Conservation (phyloP, 2,329 filamentous ascomycete species). For the Colletotrichum plurivorum region DNA sequence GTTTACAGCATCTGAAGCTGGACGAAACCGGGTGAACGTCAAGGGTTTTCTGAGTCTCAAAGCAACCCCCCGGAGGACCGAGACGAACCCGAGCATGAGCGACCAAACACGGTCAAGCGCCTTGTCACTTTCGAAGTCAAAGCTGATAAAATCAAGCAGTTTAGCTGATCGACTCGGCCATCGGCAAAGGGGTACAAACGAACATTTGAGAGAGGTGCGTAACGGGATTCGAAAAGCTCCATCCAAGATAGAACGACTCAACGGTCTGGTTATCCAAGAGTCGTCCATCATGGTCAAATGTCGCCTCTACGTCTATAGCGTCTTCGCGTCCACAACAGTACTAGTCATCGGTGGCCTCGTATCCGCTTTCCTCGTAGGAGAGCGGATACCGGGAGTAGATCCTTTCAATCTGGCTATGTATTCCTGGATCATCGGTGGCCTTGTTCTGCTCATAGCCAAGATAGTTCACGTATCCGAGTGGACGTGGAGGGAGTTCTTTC, state of each 20-base stretch:
- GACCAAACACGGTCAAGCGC: neutral
- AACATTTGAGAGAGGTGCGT: too few species aligned
- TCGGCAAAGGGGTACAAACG: neutral
- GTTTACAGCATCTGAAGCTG: neutral
- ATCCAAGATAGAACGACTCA: neutral
- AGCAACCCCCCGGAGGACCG: neutral
- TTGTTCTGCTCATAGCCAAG: slow-evolving; percentile 45
- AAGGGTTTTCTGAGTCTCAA: neutral
- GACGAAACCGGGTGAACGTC: neutral
- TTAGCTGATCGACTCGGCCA: neutral
- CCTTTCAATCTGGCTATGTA: slow-evolving; percentile 46
- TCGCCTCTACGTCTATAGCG: neutral
- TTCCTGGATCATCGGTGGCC: slow-evolving; percentile 45
- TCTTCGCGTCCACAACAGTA: neutral
- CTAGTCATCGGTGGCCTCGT: neutral
- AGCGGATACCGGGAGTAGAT: slow-evolving; percentile 41
- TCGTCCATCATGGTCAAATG: neutral
- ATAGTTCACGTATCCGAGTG: slow-evolving; percentile 43
- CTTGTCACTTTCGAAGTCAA: neutral
- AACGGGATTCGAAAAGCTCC: too few species aligned
- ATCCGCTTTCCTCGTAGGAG: neutral
- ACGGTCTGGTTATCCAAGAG: neutral
- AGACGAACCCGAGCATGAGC: neutral
- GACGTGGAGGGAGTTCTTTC: slow-evolving; percentile 48
- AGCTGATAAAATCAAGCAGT: neutral